phyloP scores from a whole-genome alignment of 2,329 filamentous ascomycete genomes.

The Dichotomopilus funicola region DNA sequence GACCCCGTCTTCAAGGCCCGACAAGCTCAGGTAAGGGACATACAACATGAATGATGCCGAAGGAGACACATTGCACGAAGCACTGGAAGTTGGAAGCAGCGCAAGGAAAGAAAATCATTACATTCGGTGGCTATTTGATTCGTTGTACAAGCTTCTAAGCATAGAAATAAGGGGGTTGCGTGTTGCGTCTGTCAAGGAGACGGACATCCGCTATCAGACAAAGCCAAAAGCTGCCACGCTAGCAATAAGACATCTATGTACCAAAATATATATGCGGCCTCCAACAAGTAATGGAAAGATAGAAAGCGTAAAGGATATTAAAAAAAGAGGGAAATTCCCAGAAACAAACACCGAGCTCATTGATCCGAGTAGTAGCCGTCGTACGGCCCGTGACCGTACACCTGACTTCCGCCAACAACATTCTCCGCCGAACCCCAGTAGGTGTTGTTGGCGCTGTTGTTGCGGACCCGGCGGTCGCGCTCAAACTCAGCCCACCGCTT shows the following conservation, averaged over 20 bases:
- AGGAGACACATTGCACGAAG: too few species aligned
- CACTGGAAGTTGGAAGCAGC: too few species aligned
- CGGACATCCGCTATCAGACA: not conserved
- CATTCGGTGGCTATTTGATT: too few species aligned
- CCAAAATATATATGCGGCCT: slow-evolving; percentile 7
- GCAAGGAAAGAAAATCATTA: too few species aligned
- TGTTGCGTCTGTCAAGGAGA: too few species aligned
- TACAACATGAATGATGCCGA: too few species aligned
- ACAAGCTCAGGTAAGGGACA: too few species aligned
- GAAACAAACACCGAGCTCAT: slow-evolving; percentile 29
- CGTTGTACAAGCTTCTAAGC: too few species aligned
- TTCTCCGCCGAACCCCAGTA: slow-evolving; percentile 51
- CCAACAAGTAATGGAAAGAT: not conserved
- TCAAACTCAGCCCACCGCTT: slow-evolving; percentile 98
- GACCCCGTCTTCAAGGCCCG: too few species aligned
- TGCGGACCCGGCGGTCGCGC: slow-evolving; percentile 48
- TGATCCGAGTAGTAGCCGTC: slow-evolving; percentile 52
- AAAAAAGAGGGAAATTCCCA: slow-evolving; percentile 8
- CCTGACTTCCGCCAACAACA: slow-evolving; percentile 35
- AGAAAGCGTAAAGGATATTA: not conserved
- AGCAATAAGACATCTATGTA: slow-evolving; percentile 9
- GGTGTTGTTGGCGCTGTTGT: slow-evolving; percentile 38
- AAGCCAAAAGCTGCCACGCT: slow-evolving; percentile 1
- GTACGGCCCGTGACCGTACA: slow-evolving; percentile 39
- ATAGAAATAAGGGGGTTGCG: too few species aligned